Percentiles rank a stretch among this genome's conserved stretches.
phyloP scores from a whole-genome alignment of 2,329 filamentous ascomycete genomes.

The Alternaria ethzedia region DNA sequence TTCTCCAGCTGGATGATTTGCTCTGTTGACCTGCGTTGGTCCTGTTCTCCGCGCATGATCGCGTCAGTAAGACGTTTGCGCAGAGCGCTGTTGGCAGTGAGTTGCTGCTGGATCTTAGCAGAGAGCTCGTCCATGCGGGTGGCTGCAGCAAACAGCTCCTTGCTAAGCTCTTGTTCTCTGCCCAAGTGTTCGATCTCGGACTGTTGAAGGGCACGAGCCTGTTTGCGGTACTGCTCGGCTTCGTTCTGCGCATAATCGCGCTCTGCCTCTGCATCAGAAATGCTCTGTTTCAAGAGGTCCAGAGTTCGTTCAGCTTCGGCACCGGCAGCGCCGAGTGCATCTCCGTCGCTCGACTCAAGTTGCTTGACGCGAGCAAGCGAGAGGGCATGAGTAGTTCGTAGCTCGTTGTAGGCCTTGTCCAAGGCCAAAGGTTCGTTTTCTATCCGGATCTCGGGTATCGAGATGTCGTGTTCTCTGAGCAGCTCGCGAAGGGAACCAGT shows the following conservation, averaged over 20 bases:
- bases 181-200: constrained; percentile 63
- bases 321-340: constrained; percentile 43
- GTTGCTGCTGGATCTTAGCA: constrained; percentile 77
- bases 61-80: constrained; percentile 79
- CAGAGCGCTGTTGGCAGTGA: constrained; percentile 77
- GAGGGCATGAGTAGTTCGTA: constrained; percentile 73
- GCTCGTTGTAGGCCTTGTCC: constrained; percentile 73
- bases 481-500: constrained; percentile 81
- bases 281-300: constrained; percentile 69
- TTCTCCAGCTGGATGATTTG: constrained; percentile 85
- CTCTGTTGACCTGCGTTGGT: constrained; percentile 78
- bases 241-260: constrained; percentile 74
- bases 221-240: constrained; percentile 65
- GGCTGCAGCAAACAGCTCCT: constrained; percentile 75
- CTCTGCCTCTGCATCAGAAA: constrained; percentile 73
- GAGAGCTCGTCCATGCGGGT: constrained; percentile 81
- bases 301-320: constrained; percentile 66
- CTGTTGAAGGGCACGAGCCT: constrained; percentile 64
- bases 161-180: constrained; percentile 69
- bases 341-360: constrained; percentile 62
- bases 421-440: constrained; percentile 69
- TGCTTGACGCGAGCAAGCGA: constrained; percentile 71
- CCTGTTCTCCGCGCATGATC: constrained; percentile 80
- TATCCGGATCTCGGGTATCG: constrained; percentile 66
- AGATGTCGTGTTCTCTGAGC: constrained; percentile 81